Base-by-base conservation (phyloP, 164 flowering plant species). In the Vitis cinerea region DNA sequence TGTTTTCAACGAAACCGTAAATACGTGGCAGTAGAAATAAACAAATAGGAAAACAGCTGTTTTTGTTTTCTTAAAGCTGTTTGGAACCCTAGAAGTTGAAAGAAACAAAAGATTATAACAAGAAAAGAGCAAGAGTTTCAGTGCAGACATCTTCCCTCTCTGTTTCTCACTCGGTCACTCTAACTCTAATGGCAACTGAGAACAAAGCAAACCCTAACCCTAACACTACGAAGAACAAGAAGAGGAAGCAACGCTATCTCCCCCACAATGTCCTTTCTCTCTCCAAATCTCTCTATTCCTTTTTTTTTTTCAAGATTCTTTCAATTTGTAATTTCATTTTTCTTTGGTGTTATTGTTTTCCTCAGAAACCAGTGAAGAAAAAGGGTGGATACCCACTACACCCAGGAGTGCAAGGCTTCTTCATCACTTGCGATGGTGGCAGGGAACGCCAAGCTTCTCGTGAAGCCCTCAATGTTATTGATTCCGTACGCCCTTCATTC, bases 381-480 rank as follows among this genome's bases (percentile, higher is more conserved):
- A 93, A 88, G 76, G 99, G 97, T 0, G 71, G 76, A 4, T 86
- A 90, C 75, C 97, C 98, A 27, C 71, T 95, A 61, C 82, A 75
- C 54, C 93, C 94, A 9, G 98, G 98, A 31, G 85, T 95, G 9
- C 83, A 87, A 70, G 99, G 99, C 0, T 95, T 95, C 90, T 95
- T 91, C 72, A 83, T 93, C 67, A 93, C 99, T 2, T 95, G 98
- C 65, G 99, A 95, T 77, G 98, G 98, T 44, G 99, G 99, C 9
- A 79, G 94, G 58, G 99, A 95, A 74, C 85, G 80, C 63, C 97
- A 95, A 78, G 99, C 99, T 23, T 68, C 93, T 63, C 80, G 70
- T 9, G 99, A 95, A 78, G 98, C 98, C 64, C 74, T 95, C 50
- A 74, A 84, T 60, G 93, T 95, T 66, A 78, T 95, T 63, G 99